Evolutionary conservation across 2,329 filamentous ascomycete genomes (phyloP), one percentile per base, ranked within the genome.

Genomic region (Botrytis deweyae): DNA sequence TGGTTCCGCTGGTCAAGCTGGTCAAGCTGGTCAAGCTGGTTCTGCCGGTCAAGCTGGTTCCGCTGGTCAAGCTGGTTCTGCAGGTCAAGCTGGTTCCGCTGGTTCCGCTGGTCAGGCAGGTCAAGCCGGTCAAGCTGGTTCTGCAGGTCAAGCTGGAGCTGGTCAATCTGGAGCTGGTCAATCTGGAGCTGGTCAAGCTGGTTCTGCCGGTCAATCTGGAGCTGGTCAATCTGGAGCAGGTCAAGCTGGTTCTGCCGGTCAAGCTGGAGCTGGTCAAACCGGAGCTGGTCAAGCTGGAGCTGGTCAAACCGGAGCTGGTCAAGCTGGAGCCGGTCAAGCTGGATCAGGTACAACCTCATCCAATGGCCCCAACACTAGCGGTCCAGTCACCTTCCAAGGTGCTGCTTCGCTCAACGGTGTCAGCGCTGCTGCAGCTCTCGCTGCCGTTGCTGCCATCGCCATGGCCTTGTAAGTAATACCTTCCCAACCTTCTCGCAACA

Each of bases 181-280:
- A 10, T 0, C 40, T 42, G 40, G 12, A 14, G 2, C 46, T 10
- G 22, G 46, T 0, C 46, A 52, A 14, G 2, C n/a, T n/a, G n/a
- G n/a, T n/a, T n/a, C n/a, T n/a, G n/a, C 33, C 4, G 22, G 22
- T 52, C 46, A 52, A 25, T 4, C 46, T 25, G 22, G 9, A 1
- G 2, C 9, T 0, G 46, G 46, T 25, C 46, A 38, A 16, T 0
- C 33, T 2, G 22, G 9, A 7, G 10, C 20, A 1, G 59, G 33
- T 14, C 22, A 25, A 25, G 4, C 49, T 14, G 49, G 25, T 16
- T 0, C 49, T n/a, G 33, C 33, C 33, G 25, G 49, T 14, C 46
- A 49, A 25, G 4, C 29, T 4, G 44, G 44, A 42, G 14, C 42
- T 0, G 44, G 44, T 22, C 44, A 46, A 22, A 3, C 16, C 2